A percentile compares a stretch with the other conserved stretches of the same genome.
phyloP scores from a whole-genome alignment of 371 early-diverging fungal species.

The Fennellomyces sp. region DNA sequence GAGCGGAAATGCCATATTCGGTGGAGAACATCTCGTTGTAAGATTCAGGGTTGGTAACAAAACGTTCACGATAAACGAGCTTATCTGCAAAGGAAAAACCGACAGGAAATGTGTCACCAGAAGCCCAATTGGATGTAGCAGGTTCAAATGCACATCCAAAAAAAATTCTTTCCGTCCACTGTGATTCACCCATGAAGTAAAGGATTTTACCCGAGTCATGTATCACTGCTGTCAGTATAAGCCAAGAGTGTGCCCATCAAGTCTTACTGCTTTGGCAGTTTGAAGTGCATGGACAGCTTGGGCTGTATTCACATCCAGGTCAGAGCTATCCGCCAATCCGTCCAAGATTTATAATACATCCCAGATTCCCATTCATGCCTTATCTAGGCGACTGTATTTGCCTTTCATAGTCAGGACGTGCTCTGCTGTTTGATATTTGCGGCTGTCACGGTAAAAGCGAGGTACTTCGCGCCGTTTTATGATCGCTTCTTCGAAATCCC shows the following conservation, averaged over 20 bases:
- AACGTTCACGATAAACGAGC: slow-evolving; percentile 48
- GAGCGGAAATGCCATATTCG: slow-evolving; percentile 53
- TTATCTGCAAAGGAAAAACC: slow-evolving; percentile 26
- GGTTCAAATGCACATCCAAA: slow-evolving; percentile 3
- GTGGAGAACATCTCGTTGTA: slow-evolving; percentile 35
- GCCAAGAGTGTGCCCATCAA: slow-evolving; percentile 58
- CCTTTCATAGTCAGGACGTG: slow-evolving; percentile 39
- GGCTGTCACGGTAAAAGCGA: slow-evolving; percentile 42
- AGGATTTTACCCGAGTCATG: slow-evolving; percentile 65
- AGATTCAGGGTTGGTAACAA: slow-evolving; percentile 51
- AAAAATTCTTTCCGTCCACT: slow-evolving; percentile 49
- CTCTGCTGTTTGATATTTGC: slow-evolving; percentile 41
- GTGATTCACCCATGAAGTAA: slow-evolving; percentile 50
- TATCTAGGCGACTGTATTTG: slow-evolving; percentile 28
- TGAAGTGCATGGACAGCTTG: slow-evolving; percentile 63
- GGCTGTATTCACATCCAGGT: slow-evolving; percentile 47
- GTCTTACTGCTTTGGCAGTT: slow-evolving; percentile 58
- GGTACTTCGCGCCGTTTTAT: slow-evolving; percentile 2
- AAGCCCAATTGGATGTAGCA: neutral
- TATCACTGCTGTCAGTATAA: slow-evolving; percentile 53
- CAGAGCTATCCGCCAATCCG: slow-evolving; percentile 52
- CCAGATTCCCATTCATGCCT: slow-evolving; percentile 53
- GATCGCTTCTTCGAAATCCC: neutral
- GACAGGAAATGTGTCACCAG: slow-evolving; percentile 20
- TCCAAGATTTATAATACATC: slow-evolving; percentile 54